Percentiles rank a stretch among this genome's conserved stretches.
Conservation (phyloP, 768 basidiomycete genomes). For the Chalciporus chontae region DNA sequence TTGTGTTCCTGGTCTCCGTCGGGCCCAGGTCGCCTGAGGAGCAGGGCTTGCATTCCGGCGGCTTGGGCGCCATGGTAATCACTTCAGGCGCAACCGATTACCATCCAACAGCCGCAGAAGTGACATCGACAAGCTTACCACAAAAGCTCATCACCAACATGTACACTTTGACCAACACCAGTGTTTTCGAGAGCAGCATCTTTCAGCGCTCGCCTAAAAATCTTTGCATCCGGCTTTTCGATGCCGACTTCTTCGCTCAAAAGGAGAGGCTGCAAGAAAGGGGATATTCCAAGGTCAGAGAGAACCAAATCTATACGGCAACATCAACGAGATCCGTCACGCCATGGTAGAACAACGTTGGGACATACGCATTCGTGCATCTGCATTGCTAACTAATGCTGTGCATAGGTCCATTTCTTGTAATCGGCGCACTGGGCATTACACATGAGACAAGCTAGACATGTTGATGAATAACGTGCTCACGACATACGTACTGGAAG, state of each 20-base stretch:
- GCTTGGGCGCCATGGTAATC: constrained; percentile 61
- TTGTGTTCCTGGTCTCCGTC: constrained; percentile 47
- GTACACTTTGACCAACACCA: constrained; percentile 44
- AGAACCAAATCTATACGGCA: constrained; percentile 43
- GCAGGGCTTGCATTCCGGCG: constrained; percentile 54
- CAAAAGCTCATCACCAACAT: constrained; percentile 73
- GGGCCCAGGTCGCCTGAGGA: constrained; percentile 48
- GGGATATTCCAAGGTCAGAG: constrained; percentile 54
- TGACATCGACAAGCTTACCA: constrained; percentile 40
- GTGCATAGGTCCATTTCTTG: constrained; percentile 44
- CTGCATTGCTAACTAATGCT: constrained; percentile 70
- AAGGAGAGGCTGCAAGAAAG: constrained; percentile 50
- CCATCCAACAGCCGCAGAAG: not conserved
- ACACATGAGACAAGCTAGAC: constrained; percentile 6
- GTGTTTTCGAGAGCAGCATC: not conserved
- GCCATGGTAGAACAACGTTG: not conserved
- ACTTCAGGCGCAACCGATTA: constrained; percentile 32
- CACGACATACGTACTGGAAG: constrained; percentile 41
- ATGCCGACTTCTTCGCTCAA: constrained; percentile 66
- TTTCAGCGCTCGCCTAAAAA: constrained; percentile 48
- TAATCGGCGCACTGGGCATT: constrained; percentile 41
- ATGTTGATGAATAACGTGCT: not conserved
- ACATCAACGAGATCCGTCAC: constrained; percentile 1
- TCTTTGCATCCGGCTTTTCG: constrained; percentile 62
- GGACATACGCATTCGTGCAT: constrained; percentile 63